Base-by-base conservation (phyloP, 768 basidiomycete species). In the Phanerochaete sordida region DNA sequence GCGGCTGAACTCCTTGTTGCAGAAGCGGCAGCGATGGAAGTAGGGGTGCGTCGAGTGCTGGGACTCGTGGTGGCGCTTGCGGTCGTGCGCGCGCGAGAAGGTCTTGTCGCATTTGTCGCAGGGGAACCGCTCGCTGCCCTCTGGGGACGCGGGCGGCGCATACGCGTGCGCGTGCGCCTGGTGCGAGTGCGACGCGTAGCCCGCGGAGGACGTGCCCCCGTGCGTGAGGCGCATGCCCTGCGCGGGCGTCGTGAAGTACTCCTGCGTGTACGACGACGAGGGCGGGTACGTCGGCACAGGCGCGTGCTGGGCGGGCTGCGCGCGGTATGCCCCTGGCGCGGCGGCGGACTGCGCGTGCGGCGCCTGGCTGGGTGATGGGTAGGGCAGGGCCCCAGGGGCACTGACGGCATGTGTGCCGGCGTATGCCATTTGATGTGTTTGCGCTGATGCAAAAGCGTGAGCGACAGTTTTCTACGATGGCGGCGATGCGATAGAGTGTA, bases 21-120 rank as follows among this genome's bases (percentile, higher is more conserved):
- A 92, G 70, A 78, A 86, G 27, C 80, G 81, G 73, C 91, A 92
- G 54, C 79, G 81, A 70, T 92, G 89, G 64, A 83, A 75, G 59
- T 84, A 78, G 23, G 88, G 86, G 15, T 80, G 77, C 35, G 84
- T 69, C 46, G 84, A 78, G 66, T 91, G 90, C 66, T 90, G 86
- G 16, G 86, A 89, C 72, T 91, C 89, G 65, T 84, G 83, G 73
- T 93, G 90, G 62, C 90, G 82, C 74, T 91, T 90, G 64, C 88
- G 83, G 73, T 93, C 90, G 72, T 91, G 89, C 59, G 86, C 80
- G 62, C 90, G 83, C 33, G 88, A 90, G 71, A 92, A 92, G 26
- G 88, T 87, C 73, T 88, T 87, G 55, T 85, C 85, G 71, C 90
- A 92, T 64, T 82, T 81, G 59, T 87, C 83, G 74, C 90, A 92